A percentile compares a stretch with the other conserved stretches of the same genome.
These are phyloP conservation scores for Andrographis paniculata DNA, from an alignment of 305 asterid genomes.

Conservation along the genomic window DNA sequence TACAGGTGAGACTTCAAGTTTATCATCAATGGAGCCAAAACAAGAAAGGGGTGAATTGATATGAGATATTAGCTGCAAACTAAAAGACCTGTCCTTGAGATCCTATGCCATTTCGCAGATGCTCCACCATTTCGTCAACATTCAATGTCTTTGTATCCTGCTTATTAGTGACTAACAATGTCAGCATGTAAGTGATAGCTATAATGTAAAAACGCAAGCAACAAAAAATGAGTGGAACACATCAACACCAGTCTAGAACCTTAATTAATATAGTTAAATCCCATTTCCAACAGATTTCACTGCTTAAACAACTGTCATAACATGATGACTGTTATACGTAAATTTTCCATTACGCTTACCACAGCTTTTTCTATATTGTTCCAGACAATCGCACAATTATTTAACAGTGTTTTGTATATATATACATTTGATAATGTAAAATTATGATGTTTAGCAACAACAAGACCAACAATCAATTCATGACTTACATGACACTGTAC, in stretches of 20 bases:
- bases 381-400: too few species aligned
- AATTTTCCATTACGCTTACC: too few species aligned
- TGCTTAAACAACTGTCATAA: too few species aligned
- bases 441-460: too few species aligned
- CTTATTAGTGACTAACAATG: constrained; percentile 18
- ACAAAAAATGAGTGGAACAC: too few species aligned
- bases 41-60: neutral
- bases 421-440: too few species aligned
- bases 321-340: too few species aligned
- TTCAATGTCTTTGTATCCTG: constrained; percentile 68
- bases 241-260: neutral
- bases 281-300: too few species aligned
- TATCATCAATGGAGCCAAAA: constrained; percentile 6
- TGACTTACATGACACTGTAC: constrained; percentile 58
- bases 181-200: constrained; percentile 14
- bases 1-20: constrained; percentile 14
- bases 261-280: too few species aligned
- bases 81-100: constrained; percentile 78
- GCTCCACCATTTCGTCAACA: constrained; percentile 77
- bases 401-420: too few species aligned
- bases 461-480: constrained; percentile 3
- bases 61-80: constrained; percentile 1
- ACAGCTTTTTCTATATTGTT: too few species aligned
- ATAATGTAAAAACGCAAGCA: constrained; percentile 10
- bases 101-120: constrained; percentile 62